phyloP scores from a whole-genome alignment of 192 early-diverging fungal genomes.

The Backusella westeae region DNA sequence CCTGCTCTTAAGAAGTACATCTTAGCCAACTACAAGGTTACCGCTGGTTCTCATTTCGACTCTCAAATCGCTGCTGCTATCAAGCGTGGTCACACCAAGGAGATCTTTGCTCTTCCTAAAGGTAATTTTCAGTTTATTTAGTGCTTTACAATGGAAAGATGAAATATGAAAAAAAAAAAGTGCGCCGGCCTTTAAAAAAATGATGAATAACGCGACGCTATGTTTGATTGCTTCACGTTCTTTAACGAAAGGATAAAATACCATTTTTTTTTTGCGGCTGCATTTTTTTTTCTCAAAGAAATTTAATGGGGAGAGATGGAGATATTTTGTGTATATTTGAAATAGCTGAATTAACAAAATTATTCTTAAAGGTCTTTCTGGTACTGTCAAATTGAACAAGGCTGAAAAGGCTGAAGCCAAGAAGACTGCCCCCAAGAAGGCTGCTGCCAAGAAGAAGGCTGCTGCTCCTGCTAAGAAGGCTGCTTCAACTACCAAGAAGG shows the following conservation, averaged over 20 bases:
- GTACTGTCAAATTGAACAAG: conserved; percentile 66
- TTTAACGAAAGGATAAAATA: not conserved
- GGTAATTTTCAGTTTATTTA: conserved; percentile 36
- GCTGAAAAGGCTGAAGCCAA: conserved; percentile 35
- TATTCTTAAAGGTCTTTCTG: conserved; percentile 40
- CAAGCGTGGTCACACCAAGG: conserved; percentile 55
- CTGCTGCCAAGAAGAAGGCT: conserved; percentile 23
- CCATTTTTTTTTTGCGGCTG: not conserved
- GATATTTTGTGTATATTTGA: too few relatives aligned
- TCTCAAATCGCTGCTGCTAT: conserved; percentile 60
- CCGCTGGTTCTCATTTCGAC: conserved; percentile 49
- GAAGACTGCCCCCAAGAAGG: conserved; percentile 48
- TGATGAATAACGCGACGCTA: not conserved
- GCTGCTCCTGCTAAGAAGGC: conserved; percentile 35
- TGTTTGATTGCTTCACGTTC: not conserved
- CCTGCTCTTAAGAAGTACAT: conserved; percentile 81
- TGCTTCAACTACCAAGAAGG: conserved; percentile 24
- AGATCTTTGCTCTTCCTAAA: conserved; percentile 66
- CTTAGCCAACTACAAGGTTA: conserved; percentile 61
- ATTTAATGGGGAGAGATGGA: not conserved
- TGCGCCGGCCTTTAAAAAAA: not conserved
- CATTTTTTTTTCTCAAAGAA: not conserved
- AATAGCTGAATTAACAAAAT: not conserved
- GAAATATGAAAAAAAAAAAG: not conserved
- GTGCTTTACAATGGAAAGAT: not conserved